These are phyloP conservation scores for Beverwykella pulmonaria DNA, from an alignment of 495 filamentous ascomycete genomes.

Conservation along the genomic window DNA sequence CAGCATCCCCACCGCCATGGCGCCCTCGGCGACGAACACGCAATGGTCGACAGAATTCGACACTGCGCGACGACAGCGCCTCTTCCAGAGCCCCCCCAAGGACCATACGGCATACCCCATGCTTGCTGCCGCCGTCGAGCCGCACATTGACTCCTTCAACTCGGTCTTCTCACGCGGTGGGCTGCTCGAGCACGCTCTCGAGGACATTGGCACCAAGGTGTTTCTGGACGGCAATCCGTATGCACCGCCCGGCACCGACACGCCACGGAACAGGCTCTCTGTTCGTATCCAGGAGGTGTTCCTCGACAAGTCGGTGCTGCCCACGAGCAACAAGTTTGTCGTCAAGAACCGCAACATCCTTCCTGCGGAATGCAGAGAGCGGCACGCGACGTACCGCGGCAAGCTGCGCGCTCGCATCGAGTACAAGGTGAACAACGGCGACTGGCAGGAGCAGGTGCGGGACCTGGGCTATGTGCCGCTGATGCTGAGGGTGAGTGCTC, in stretches of 20 bases:
- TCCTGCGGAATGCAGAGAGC: slow-evolving; percentile 90
- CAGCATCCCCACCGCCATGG: slow-evolving; percentile 55
- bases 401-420: slow-evolving; percentile 79
- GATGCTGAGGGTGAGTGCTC: slow-evolving; percentile 72
- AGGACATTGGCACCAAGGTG: slow-evolving; percentile 86
- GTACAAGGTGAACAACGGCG: slow-evolving; percentile 81
- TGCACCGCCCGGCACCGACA: slow-evolving; percentile 50
- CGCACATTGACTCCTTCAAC: slow-evolving; percentile 96
- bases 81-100: slow-evolving; percentile 84
- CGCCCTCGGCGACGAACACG: slow-evolving; percentile 54
- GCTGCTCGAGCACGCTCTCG: slow-evolving; percentile 73
- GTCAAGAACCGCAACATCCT: slow-evolving; percentile 77
- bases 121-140: slow-evolving; percentile 76
- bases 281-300: slow-evolving; percentile 76
- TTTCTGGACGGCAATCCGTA: slow-evolving; percentile 77
- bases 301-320: slow-evolving; percentile 74
- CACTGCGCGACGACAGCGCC: slow-evolving; percentile 75
- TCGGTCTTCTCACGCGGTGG: slow-evolving; percentile 73
- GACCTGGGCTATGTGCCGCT: slow-evolving; percentile 89
- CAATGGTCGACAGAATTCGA: slow-evolving; percentile 83
- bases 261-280: slow-evolving; percentile 65
- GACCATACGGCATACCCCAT: slow-evolving; percentile 87
- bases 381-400: slow-evolving; percentile 89
- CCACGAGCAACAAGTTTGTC: slow-evolving; percentile 76
- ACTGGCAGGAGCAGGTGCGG: slow-evolving; percentile 74